phyloP scores from a whole-genome alignment of 257 asterid genomes.

The Solanum bulbocastanum region DNA sequence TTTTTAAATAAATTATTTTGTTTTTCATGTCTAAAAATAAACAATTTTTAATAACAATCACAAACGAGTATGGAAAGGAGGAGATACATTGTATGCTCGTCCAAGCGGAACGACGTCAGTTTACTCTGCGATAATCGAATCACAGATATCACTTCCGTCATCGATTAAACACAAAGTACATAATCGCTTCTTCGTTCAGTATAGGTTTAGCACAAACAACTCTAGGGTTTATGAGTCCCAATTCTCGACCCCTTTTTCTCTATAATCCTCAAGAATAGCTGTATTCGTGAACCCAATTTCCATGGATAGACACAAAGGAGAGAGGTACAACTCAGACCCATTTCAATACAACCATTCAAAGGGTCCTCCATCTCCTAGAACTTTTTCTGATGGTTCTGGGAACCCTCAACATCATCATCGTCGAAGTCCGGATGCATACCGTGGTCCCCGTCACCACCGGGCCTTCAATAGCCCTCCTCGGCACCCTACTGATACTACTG shows the following conservation, averaged over 20 bases:
- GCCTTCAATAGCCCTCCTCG: conserved; percentile 24
- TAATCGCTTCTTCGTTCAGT: neutral
- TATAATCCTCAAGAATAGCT: neutral
- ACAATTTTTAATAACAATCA: neutral
- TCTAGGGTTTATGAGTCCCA: neutral
- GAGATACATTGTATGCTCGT: neutral
- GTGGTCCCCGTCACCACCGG: neutral
- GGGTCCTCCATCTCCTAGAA: neutral
- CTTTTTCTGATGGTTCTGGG: conserved; percentile 20
- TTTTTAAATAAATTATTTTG: no score
- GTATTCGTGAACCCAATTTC: neutral
- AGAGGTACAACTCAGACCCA: conserved; percentile 22
- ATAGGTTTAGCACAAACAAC: neutral
- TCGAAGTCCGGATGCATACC: neutral
- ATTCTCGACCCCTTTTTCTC: neutral
- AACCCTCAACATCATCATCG: neutral
- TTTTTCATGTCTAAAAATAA: no score
- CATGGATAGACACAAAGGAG: conserved; percentile 54
- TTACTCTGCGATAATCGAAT: neutral
- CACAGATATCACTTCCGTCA: neutral
- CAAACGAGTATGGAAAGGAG: neutral
- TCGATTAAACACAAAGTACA: neutral
- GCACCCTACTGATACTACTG: conserved; percentile 25
- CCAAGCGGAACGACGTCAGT: neutral
- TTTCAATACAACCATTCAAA: neutral